Base-by-base conservation (phyloP, 2,329 filamentous ascomycete species). In the Fusarium illudens region DNA sequence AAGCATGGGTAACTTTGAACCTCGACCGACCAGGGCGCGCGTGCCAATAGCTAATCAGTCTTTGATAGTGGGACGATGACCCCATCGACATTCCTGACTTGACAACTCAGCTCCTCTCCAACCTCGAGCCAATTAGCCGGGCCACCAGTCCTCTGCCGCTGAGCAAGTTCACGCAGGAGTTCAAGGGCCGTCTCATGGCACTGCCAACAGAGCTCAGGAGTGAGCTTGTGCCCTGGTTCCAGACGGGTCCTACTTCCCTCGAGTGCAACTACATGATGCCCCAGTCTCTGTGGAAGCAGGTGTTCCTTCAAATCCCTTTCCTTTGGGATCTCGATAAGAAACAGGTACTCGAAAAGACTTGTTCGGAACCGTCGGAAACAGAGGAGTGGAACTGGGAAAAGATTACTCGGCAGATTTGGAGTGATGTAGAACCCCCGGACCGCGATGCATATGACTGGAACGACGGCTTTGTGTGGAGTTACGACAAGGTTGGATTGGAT, bases 381-480 rank as follows among this genome's bases (percentile, higher is more conserved):
- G 29, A 33, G 4, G 5, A 12, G 6, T 61, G 42, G 60, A 44
- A 64, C 11, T 65, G 42, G 49, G 60, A 65, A 52, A 64, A 51
- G 25, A 9, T 64, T n/a, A 36, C 29, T n/a, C 33, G 48, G 3
- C 42, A 65, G 29, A 30, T 65, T 11, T 22, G 64, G 15, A 34
- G 30, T 6, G 30, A 49, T 12, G 12, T 42, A 7, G 10, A 62
- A 6, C 3, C 12, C 5, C n/a, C 36, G 13, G 22, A 29, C 11
- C n/a, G 1, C 3, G n/a, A 6, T 7, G 12, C 56, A 20, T 15
- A 7, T 5, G 11, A 37, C 15, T 37, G 37, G 3, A 15, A 17
- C 6, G 19, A 32, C 11, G n/a, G 33, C 6, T 22, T 6, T 6
- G 17, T 53, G 4, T 63, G 58, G 58, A 29, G 25, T 3, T 13